phyloP scores from a whole-genome alignment of 2,329 filamentous ascomycete genomes.

The Botrytis tulipae region DNA sequence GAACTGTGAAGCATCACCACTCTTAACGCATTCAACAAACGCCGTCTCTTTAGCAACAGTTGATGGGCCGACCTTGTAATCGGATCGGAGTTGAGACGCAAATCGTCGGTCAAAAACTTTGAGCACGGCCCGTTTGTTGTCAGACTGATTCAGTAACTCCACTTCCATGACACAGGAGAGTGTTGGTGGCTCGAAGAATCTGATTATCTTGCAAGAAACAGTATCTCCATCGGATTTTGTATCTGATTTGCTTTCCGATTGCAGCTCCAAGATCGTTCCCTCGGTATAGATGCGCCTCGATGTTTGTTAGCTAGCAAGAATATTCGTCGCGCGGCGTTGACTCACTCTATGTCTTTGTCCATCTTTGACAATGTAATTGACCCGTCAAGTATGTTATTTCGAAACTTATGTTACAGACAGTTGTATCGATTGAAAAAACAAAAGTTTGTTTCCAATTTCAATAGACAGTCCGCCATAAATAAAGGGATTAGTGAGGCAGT shows the following conservation, averaged over 20 bases:
- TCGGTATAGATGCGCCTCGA: neutral
- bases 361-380: neutral
- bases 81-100: neutral
- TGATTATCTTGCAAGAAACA: neutral
- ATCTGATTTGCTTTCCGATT: neutral
- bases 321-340: neutral
- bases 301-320: neutral
- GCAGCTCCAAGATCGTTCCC: neutral
- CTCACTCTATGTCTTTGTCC: neutral
- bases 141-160: neutral
- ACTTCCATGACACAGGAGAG: too few relatives aligned
- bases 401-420: fast-evolving
- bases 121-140: neutral
- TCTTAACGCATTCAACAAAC: neutral
- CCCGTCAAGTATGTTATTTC: neutral
- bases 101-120: neutral
- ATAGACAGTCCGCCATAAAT: neutral
- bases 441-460: neutral
- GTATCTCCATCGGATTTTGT: neutral
- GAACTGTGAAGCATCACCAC: neutral
- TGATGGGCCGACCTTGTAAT: neutral
- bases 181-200: neutral
- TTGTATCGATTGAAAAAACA: neutral
- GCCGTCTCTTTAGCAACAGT: neutral
- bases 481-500: neutral